A percentile compares a stretch with the other conserved stretches of the same genome.
These are phyloP conservation scores for Licmophora abbreviata DNA, from an alignment of 108 stramenopile genomes.

Conservation along the genomic window DNA sequence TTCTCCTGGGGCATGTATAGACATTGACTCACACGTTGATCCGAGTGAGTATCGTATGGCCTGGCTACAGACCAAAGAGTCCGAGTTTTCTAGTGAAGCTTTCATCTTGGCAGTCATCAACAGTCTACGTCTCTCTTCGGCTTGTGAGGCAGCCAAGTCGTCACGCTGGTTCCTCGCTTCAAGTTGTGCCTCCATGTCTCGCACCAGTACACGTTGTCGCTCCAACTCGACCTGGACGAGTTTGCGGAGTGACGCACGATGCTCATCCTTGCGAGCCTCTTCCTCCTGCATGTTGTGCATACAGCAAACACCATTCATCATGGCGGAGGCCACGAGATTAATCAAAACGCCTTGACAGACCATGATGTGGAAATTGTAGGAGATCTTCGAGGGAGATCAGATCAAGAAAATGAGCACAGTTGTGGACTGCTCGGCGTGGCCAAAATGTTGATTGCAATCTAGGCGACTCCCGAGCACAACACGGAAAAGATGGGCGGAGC, in stretches of 20 bases:
- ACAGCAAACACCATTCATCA: conserved; percentile 15
- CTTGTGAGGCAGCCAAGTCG: conserved; percentile 4
- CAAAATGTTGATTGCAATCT: too few species aligned
- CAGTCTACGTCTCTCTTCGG: neutral
- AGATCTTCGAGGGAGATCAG: too few species aligned
- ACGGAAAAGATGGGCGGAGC: too few species aligned
- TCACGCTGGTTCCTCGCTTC: neutral
- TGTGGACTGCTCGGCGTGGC: too few species aligned
- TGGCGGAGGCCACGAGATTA: conserved; percentile 2
- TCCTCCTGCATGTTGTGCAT: conserved; percentile 6
- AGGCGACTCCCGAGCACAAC: too few species aligned
- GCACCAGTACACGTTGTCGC: conserved; percentile 4
- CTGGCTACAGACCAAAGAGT: too few species aligned
- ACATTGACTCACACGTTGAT: too few species aligned
- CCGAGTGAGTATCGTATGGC: too few species aligned
- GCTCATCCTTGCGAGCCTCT: neutral
- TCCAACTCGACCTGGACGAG: conserved; percentile 5
- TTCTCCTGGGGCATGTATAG: too few species aligned
- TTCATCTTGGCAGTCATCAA: neutral
- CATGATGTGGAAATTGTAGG: too few species aligned
- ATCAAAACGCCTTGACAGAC: neutral
- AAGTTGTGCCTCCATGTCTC: neutral
- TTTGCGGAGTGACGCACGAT: neutral
- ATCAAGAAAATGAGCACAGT: too few species aligned
- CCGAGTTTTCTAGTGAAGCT: too few species aligned